Base-by-base conservation (phyloP, 768 basidiomycete species). In the Auriscalpium orientale region DNA sequence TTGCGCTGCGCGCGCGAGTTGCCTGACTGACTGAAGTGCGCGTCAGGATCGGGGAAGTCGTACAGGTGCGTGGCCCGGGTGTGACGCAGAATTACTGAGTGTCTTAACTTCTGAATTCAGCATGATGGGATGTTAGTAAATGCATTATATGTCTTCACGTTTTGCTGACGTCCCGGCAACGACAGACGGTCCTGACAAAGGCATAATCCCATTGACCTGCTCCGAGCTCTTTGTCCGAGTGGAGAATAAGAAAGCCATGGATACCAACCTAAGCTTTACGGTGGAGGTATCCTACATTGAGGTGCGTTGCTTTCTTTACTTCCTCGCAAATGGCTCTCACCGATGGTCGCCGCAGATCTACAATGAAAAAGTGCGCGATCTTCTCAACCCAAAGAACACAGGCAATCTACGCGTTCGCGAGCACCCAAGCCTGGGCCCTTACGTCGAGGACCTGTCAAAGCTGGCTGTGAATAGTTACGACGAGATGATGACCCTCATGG, bases 211-310 rank as follows among this genome's bases (percentile, higher is more conserved):
- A 28, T 81, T 97, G 46, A 97, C 94, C 47, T 98, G 95, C 65
- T 84, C 82, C 50, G 94, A 97, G 68, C 77, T 99, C 34, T 99
- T 99, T 71, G 76, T 81, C 60, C 86, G 95, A 53, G 90, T 95
- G 49, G 79, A 77, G 46, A 66, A 77, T 35, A 85, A 87, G 70
- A 83, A 74, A 62, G 74, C 76, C 1, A 68, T 65, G 51, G 89
- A 94, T 65, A 69, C 83, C 10, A 85, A 86, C 63, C 63, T 93
- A 57, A 82, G 75, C 56, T 95, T 93, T 65, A 87, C 89, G 2
- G 95, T 99, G 44, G 95, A 98, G 73, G 95, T 97, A n/a, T 97
- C 94, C 5, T 98, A 97, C 68, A 97, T 97, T 58, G 95, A 95
- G 80, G 89, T 89, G 53, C 52, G 75, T 66, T 13, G n/a, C 36